These are phyloP conservation scores for Macrophomina pseudophaseolina DNA, from an alignment of 2,329 filamentous ascomycete genomes.

Conservation along the genomic window DNA sequence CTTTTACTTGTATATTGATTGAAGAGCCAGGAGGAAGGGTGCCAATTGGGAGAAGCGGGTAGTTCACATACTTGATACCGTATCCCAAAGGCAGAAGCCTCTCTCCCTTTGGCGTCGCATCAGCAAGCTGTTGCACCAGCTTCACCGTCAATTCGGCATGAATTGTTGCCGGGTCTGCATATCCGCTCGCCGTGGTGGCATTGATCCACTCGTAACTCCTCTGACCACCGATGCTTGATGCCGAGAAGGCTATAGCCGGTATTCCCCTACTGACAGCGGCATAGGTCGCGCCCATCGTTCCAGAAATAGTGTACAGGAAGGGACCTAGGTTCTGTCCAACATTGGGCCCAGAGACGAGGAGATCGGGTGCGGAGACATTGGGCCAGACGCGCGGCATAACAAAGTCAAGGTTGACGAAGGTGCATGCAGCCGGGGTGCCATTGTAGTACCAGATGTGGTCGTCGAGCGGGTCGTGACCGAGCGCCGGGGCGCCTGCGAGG, in stretches of 20 bases:
- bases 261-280: slow-evolving; percentile 56
- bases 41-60: no score
- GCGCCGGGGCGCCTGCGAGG: slow-evolving; percentile 52
- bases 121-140: slow-evolving; percentile 53
- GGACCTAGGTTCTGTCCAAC: slow-evolving; percentile 60
- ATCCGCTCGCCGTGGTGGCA: slow-evolving; percentile 35
- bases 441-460: slow-evolving; percentile 66
- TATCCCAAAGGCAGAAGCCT: slow-evolving; percentile 55
- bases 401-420: slow-evolving; percentile 62
- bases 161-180: slow-evolving; percentile 50
- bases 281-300: slow-evolving; percentile 54
- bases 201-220: slow-evolving; percentile 54
- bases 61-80: slow-evolving; percentile 45
- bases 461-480: slow-evolving; percentile 59
- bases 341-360: slow-evolving; percentile 63
- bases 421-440: slow-evolving; percentile 62
- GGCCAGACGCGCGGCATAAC: slow-evolving; percentile 56
- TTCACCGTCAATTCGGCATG: slow-evolving; percentile 51
- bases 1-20: no score
- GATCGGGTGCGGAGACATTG: slow-evolving; percentile 57
- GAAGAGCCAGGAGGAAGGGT: no score
- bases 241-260: slow-evolving; percentile 58
- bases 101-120: slow-evolving; percentile 40
- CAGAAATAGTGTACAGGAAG: slow-evolving; percentile 52
- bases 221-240: slow-evolving; percentile 45